Percentiles rank a stretch among this genome's conserved stretches.
These are phyloP conservation scores for Aphanomyces cochlioides DNA, from an alignment of 352 stramenopile species.

Conservation along the genomic window DNA sequence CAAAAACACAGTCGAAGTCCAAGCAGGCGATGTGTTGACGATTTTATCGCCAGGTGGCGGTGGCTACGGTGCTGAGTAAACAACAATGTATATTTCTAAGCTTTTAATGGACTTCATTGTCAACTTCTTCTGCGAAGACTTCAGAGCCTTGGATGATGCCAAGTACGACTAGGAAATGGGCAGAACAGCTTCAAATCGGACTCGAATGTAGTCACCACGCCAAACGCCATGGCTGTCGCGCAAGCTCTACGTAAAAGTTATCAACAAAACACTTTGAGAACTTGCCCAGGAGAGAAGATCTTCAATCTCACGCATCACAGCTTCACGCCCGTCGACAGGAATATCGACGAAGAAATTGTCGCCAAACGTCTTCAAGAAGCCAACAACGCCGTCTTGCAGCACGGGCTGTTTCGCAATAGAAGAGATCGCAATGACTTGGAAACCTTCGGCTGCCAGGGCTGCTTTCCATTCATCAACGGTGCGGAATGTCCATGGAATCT, in stretches of 20 bases:
- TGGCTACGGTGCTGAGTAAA: conserved; percentile 72
- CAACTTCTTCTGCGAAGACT: too few relatives aligned
- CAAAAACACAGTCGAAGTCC: conserved; percentile 94
- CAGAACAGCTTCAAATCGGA: conserved; percentile 7
- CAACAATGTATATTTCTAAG: not conserved
- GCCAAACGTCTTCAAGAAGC: conserved; percentile 13
- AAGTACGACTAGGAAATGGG: too few relatives aligned
- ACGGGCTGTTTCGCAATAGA: not conserved
- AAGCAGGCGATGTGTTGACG: conserved; percentile 90
- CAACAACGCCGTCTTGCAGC: conserved; percentile 7
- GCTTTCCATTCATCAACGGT: conserved; percentile 33
- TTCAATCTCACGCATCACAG: conserved; percentile 9
- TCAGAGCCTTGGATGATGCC: too few relatives aligned
- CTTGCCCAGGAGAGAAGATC: not conserved
- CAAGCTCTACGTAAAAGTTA: conserved; percentile 9
- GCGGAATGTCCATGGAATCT: conserved; percentile 44
- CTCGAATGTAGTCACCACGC: conserved; percentile 11
- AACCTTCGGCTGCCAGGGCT: conserved; percentile 31
- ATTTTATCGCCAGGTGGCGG: conserved; percentile 96
- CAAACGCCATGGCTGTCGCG: not conserved
- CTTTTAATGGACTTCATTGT: not conserved
- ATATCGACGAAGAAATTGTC: conserved; percentile 17
- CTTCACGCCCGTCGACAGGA: not conserved
- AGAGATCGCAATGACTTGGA: not conserved
- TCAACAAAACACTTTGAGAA: not conserved